A percentile compares a stretch with the other conserved stretches of the same genome.
These are phyloP conservation scores for Pleurotus salmoneostramineus DNA, from an alignment of 768 basidiomycete genomes.

Conservation along the genomic window DNA sequence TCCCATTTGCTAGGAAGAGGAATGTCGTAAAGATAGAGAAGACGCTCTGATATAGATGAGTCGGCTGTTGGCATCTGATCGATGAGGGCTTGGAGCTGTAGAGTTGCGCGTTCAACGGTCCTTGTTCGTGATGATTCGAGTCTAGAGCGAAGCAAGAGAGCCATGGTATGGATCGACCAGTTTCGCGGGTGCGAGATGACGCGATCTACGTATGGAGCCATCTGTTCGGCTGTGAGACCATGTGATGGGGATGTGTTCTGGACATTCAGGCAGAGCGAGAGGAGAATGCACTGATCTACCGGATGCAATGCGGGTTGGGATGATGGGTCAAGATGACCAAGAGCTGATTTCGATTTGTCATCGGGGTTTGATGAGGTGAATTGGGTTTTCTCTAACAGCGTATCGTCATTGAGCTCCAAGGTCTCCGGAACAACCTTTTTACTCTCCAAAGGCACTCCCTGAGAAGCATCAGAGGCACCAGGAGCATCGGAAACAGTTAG, in stretches of 20 bases:
- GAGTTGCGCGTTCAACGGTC: slow-evolving; percentile 87
- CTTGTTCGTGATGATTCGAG: slow-evolving; percentile 86
- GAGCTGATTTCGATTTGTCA: slow-evolving; percentile 34
- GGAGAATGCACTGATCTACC: slow-evolving; percentile 89
- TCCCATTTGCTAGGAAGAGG: slow-evolving; percentile 91
- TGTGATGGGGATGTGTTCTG: slow-evolving; percentile 87
- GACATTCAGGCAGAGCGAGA: slow-evolving; percentile 86
- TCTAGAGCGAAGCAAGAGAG: slow-evolving; percentile 87
- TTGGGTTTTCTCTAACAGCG: slow-evolving; percentile 88
- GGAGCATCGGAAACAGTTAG: slow-evolving; percentile 27
- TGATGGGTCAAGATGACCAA: slow-evolving; percentile 76
- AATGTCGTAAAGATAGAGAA: slow-evolving; percentile 77
- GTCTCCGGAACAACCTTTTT: slow-evolving; percentile 37
- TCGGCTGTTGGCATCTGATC: slow-evolving; percentile 95
- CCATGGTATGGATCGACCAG: slow-evolving; percentile 97
- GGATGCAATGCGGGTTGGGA: slow-evolving; percentile 87
- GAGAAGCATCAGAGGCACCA: slow-evolving; percentile 9
- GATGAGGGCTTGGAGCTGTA: slow-evolving; percentile 93
- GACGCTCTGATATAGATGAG: slow-evolving; percentile 66
- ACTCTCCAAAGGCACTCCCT: slow-evolving; percentile 6
- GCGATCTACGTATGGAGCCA: slow-evolving; percentile 87
- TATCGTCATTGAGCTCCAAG: slow-evolving; percentile 89
- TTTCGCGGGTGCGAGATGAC: slow-evolving; percentile 88
- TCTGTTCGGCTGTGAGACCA: slow-evolving; percentile 89
- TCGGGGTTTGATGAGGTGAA: slow-evolving; percentile 74